phyloP scores from a whole-genome alignment of 306 rosid species.

The Fragaria nilgerrensis region DNA sequence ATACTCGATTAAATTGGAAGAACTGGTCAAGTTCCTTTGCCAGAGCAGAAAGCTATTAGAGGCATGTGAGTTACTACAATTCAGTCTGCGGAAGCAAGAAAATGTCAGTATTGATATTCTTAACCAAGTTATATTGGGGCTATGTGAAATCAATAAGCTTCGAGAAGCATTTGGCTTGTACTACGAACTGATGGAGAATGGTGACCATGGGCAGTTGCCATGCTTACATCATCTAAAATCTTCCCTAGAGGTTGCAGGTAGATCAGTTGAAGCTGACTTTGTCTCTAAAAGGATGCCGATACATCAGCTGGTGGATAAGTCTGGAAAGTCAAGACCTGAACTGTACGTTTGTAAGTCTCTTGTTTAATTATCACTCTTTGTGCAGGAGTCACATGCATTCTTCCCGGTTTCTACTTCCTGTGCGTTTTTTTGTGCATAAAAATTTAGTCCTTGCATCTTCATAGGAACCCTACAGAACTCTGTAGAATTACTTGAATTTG shows the following conservation, averaged over 20 bases:
- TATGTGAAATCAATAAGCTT: slow-evolving; percentile 52
- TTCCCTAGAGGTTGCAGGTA: slow-evolving; percentile 54
- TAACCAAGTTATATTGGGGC: slow-evolving; percentile 47
- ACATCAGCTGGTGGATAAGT: slow-evolving; percentile 16
- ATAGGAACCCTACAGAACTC: background rate
- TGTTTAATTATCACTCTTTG: background rate
- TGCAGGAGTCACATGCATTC: background rate
- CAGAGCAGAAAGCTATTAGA: slow-evolving; percentile 50
- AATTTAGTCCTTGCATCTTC: background rate
- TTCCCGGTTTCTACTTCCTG: background rate
- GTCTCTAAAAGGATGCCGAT: slow-evolving; percentile 54
- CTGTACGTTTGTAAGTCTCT: slow-evolving; percentile 29
- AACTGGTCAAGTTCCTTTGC: slow-evolving; percentile 50
- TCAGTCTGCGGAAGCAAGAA: slow-evolving; percentile 51
- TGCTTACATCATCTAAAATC: slow-evolving; percentile 48
- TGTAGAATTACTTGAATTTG: background rate
- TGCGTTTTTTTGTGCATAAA: background rate
- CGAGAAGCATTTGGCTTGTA: slow-evolving; percentile 71
- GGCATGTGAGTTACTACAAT: slow-evolving; percentile 55
- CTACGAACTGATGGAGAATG: slow-evolving; percentile 61
- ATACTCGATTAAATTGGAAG: slow-evolving; percentile 55
- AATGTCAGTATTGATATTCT: slow-evolving; percentile 36
- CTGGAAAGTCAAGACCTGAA: slow-evolving; percentile 26
- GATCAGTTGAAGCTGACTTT: slow-evolving; percentile 59
- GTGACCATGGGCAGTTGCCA: slow-evolving; percentile 48